Conservation (phyloP, 2,329 filamentous ascomycete species). For the Pleomassaria siparia region DNA sequence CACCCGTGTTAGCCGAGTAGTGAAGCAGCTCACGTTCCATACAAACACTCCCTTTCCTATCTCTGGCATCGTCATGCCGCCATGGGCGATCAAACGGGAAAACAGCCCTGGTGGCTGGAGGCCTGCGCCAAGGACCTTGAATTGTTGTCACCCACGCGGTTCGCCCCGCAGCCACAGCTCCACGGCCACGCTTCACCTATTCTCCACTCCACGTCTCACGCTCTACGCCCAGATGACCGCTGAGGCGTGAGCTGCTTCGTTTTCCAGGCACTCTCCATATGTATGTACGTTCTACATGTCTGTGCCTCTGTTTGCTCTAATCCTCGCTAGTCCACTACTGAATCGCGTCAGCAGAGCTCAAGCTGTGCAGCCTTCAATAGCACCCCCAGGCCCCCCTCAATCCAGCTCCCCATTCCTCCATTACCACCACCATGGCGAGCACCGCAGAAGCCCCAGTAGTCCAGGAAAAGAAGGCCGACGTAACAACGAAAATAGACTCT, state of each 20-base stretch:
- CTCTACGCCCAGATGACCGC: slow-evolving; percentile 1
- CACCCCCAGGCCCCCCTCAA: background rate
- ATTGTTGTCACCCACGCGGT: slow-evolving; percentile 1
- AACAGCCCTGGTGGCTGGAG: slow-evolving; percentile 3
- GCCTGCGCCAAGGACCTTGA: slow-evolving; percentile 3
- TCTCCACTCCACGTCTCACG: background rate
- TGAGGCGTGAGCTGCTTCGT: slow-evolving; percentile 2
- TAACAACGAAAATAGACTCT: slow-evolving; percentile 20
- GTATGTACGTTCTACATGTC: background rate
- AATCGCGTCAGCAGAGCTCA: slow-evolving; percentile 3
- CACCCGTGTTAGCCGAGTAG: background rate
- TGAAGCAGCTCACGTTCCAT: background rate
- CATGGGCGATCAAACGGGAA: slow-evolving; percentile 12
- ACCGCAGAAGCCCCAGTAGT: background rate
- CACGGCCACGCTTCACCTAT: background rate
- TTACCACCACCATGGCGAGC: slow-evolving; percentile 2
- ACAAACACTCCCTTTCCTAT: background rate
- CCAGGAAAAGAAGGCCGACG: background rate
- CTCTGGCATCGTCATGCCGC: background rate
- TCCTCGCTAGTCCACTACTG: background rate
- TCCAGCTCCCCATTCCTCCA: background rate
- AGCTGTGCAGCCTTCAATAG: background rate
- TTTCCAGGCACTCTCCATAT: slow-evolving; percentile 1
- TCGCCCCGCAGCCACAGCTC: background rate
- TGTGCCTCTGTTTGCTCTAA: background rate